Evolutionary conservation across 148 eudicot genomes (phyloP).

Genomic region (Rhododendron henanense): DNA sequence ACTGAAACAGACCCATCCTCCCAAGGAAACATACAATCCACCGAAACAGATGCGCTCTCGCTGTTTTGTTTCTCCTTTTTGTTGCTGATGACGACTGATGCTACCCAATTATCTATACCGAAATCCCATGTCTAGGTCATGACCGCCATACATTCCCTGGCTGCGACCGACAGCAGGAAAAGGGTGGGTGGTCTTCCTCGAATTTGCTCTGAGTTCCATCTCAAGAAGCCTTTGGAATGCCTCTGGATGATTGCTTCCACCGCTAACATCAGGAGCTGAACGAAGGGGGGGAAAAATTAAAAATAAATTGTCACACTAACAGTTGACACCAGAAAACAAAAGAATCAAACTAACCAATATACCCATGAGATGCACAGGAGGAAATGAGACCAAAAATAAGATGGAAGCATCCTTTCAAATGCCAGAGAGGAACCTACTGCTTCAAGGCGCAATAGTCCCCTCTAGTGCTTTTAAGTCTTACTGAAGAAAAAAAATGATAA

Average conservation of each 20-base stretch:
- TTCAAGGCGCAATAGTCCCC: neutral
- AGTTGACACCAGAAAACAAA: neutral
- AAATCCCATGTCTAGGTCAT: constrained; percentile 60
- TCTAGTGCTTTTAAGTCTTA: neutral
- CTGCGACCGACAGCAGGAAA: constrained; percentile 38
- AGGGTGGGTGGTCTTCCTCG: constrained; percentile 55
- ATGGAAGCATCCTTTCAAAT: neutral
- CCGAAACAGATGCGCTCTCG: neutral
- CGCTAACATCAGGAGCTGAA: constrained; percentile 43
- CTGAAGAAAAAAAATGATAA: no score
- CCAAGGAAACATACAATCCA: neutral
- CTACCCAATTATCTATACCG: constrained; percentile 9
- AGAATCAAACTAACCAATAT: neutral
- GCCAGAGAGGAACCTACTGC: neutral
- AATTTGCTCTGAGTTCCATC: constrained; percentile 68
- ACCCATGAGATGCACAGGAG: neutral
- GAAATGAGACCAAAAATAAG: neutral
- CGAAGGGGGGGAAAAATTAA: neutral
- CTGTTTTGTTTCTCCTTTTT: neutral
- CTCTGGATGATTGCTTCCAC: constrained; percentile 55
- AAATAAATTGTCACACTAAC: neutral
- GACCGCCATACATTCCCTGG: constrained; percentile 43
- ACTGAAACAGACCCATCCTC: neutral
- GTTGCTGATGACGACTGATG: neutral
- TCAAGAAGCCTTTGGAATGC: constrained; percentile 77